phyloP scores from a whole-genome alignment of 2,329 filamentous ascomycete genomes.

The Zarea fungicola region DNA sequence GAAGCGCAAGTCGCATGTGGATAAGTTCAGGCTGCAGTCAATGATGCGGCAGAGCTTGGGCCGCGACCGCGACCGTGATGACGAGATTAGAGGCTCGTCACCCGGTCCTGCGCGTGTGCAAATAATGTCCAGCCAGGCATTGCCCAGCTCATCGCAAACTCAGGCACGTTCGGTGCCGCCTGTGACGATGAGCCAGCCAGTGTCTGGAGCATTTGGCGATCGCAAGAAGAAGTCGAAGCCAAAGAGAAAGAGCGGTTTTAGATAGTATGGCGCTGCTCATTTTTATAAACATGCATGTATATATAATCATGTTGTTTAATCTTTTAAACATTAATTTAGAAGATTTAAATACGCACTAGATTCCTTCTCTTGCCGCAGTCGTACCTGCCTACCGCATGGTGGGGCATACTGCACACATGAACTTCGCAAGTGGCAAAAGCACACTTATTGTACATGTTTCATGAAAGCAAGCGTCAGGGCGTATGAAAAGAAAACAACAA shows the following conservation, averaged over 20 bases:
- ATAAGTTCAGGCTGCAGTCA: constrained; percentile 29
- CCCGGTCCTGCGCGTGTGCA: constrained; percentile 20
- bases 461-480: too few species aligned
- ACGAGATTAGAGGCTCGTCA: constrained; percentile 9
- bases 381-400: too few species aligned
- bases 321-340: too few species aligned
- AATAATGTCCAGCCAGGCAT: constrained; percentile 32
- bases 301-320: neutral
- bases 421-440: too few species aligned
- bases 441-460: too few species aligned
- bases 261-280: too few species aligned
- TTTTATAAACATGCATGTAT: neutral
- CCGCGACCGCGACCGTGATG: constrained; percentile 1
- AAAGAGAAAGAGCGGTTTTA: constrained; percentile 15
- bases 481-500: too few species aligned
- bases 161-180: constrained; percentile 24
- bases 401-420: too few species aligned
- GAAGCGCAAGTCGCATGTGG: constrained; percentile 28
- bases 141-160: constrained; percentile 30
- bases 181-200: constrained; percentile 41
- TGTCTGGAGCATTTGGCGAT: constrained; percentile 42
- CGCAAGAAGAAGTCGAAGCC: constrained; percentile 30
- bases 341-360: too few species aligned
- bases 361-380: too few species aligned
- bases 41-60: constrained; percentile 21